phyloP scores from a whole-genome alignment of 495 filamentous ascomycete species.

The Podospora pseudoanserina region DNA sequence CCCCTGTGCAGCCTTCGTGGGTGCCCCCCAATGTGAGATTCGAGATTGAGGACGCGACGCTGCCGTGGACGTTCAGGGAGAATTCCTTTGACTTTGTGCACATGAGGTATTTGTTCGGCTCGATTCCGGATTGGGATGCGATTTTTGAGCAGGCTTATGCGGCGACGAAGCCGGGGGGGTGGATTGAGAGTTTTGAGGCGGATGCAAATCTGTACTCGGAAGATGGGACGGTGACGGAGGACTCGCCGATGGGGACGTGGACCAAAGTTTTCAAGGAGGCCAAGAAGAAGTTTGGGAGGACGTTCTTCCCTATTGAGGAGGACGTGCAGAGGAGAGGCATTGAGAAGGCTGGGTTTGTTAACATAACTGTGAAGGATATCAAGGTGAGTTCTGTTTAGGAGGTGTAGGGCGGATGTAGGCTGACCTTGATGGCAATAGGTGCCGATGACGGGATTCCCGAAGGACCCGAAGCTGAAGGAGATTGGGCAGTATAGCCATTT shows the following conservation, averaged over 20 bases:
- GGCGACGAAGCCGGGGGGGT: conserved; percentile 40
- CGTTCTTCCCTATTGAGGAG: conserved; percentile 23
- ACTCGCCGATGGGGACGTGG: conserved; percentile 35
- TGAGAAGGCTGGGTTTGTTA: conserved; percentile 54
- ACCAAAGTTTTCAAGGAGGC: conserved; percentile 28
- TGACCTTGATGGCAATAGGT: not conserved
- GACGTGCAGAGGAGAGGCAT: conserved; percentile 56
- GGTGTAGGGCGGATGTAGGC: not conserved
- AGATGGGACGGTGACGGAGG: conserved; percentile 22
- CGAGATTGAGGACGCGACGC: conserved; percentile 54
- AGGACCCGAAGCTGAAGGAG: conserved; percentile 1
- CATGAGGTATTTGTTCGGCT: conserved; percentile 52
- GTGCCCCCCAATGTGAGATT: conserved; percentile 50
- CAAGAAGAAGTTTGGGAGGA: conserved; percentile 19
- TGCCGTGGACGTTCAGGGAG: conserved; percentile 47
- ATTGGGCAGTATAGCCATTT: conserved; percentile 2
- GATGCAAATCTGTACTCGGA: conserved; percentile 24
- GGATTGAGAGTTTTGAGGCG: conserved; percentile 25
- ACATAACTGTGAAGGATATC: conserved; percentile 38
- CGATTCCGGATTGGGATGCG: conserved; percentile 53
- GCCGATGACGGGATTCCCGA: conserved; percentile 6
- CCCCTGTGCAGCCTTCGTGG: conserved; percentile 51
- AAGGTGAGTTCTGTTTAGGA: conserved; percentile 7
- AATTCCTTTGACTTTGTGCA: conserved; percentile 63
- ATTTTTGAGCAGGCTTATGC: conserved; percentile 36